phyloP scores from a whole-genome alignment of 352 stramenopile genomes.

The Phytophthora boehmeriae region DNA sequence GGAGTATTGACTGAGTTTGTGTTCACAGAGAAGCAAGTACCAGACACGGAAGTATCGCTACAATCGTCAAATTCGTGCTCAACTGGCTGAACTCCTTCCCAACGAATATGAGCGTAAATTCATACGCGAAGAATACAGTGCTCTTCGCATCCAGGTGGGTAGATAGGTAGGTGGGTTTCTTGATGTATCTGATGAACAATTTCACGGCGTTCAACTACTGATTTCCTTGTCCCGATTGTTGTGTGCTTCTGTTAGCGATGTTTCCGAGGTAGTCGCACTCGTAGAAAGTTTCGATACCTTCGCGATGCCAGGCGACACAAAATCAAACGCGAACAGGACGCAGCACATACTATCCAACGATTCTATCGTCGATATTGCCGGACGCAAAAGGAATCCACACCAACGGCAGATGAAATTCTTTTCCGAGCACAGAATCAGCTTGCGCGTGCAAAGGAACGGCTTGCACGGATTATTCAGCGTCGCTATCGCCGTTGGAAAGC shows the following conservation, averaged over 20 bases:
- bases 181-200: not conserved
- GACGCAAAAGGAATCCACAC: not conserved
- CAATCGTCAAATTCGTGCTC: slow-evolving; percentile 53
- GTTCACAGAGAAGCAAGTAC: slow-evolving; percentile 48
- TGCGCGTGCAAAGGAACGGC: slow-evolving; percentile 29
- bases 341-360: slow-evolving; percentile 37
- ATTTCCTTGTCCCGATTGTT: not conserved
- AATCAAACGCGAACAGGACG: slow-evolving; percentile 7
- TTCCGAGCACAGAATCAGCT: slow-evolving; percentile 46
- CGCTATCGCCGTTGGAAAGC: slow-evolving; percentile 42
- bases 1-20: not conserved
- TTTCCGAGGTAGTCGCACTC: slow-evolving; percentile 50
- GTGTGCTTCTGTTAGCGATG: slow-evolving; percentile 31
- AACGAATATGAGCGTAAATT: slow-evolving; percentile 54
- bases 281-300: slow-evolving; percentile 25
- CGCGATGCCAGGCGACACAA: slow-evolving; percentile 25
- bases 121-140: slow-evolving; percentile 42
- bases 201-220: not conserved
- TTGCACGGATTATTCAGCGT: slow-evolving; percentile 53
- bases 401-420: slow-evolving; percentile 35
- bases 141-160: slow-evolving; percentile 47
- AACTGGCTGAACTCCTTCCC: slow-evolving; percentile 51
- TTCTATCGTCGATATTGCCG: slow-evolving; percentile 25
- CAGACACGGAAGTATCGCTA: slow-evolving; percentile 74
- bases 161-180: not conserved